Percentiles rank a stretch among this genome's conserved stretches.
Conservation (phyloP, 257 asterid species). For the Forsythia viridissima region DNA sequence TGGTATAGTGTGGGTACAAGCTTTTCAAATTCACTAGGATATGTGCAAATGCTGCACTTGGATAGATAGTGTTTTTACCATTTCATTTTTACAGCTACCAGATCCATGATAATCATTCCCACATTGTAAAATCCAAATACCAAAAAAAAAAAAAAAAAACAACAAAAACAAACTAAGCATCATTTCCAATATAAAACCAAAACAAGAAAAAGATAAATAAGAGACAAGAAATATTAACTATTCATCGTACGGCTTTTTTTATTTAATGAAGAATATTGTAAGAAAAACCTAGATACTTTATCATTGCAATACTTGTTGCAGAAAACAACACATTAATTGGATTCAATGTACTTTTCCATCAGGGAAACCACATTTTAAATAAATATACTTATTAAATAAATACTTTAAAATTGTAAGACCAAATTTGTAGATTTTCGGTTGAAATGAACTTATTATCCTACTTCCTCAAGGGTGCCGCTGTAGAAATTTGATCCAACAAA, state of each 20-base stretch:
- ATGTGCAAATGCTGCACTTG: neutral
- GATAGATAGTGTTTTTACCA: neutral
- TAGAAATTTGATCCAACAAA: neutral
- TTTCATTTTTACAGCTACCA: neutral
- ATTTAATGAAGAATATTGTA: neutral
- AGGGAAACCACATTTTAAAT: too few relatives aligned
- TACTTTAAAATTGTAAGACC: neutral
- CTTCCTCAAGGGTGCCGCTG: neutral
- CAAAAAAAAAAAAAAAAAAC: neutral
- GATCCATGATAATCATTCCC: neutral
- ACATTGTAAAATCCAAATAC: neutral
- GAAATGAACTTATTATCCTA: neutral
- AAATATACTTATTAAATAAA: too few relatives aligned
- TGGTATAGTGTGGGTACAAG: neutral
- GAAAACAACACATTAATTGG: neutral
- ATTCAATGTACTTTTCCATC: neutral
- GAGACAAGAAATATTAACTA: too few relatives aligned
- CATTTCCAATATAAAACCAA: neutral
- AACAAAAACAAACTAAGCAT: neutral
- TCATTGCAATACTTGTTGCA: neutral
- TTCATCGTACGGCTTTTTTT: too few relatives aligned
- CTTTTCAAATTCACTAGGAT: neutral
- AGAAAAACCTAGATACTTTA: neutral
- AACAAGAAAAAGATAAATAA: too few relatives aligned
- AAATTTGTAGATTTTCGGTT: neutral